Evolutionary conservation across 2,329 filamentous ascomycete genomes (phyloP).

Genomic region (Claviceps africana): DNA sequence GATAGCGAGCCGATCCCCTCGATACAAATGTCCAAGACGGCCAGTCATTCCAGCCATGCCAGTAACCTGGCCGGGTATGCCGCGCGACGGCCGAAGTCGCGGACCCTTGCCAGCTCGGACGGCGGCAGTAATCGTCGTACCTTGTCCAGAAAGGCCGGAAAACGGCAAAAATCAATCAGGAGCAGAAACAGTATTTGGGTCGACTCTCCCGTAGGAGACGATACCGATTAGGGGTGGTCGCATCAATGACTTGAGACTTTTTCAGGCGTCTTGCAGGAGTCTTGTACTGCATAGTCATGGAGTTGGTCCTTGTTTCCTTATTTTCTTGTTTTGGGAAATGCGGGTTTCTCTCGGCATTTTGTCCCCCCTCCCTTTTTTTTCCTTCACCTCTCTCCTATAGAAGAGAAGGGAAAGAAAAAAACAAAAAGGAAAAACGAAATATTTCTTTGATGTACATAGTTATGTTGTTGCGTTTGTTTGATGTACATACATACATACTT

Average conservation of each 20-base stretch:
- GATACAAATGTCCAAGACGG: constrained; percentile 12
- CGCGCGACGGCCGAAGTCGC: constrained; percentile 29
- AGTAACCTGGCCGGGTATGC: constrained; percentile 17
- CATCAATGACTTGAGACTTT: background rate
- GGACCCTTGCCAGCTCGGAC: constrained; percentile 32
- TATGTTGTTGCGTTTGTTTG: constrained; percentile 6
- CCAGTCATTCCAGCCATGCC: constrained; percentile 16
- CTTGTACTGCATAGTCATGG: background rate
- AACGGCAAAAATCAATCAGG: constrained; percentile 17
- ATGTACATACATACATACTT: too few relatives aligned
- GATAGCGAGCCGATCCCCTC: constrained; percentile 17
- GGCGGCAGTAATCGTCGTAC: constrained; percentile 15
- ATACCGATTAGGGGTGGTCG: constrained; percentile 16
- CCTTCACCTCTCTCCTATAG: too few relatives aligned
- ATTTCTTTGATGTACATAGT: constrained; percentile 2
- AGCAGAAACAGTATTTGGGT: constrained; percentile 13
- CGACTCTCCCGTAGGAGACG: constrained; percentile 25
- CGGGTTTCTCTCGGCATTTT: background rate
- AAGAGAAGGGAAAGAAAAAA: background rate
- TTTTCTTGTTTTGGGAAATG: background rate
- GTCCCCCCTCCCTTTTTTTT: background rate
- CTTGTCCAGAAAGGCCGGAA: constrained; percentile 17
- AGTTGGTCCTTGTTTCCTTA: background rate
- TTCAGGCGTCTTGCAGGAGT: background rate
- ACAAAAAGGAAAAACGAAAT: too few relatives aligned